Evolutionary conservation across 805 yeast genomes (phyloP), one percentile per base, ranked within the genome.

Genomic region (Middelhovenomyces tepae): DNA sequence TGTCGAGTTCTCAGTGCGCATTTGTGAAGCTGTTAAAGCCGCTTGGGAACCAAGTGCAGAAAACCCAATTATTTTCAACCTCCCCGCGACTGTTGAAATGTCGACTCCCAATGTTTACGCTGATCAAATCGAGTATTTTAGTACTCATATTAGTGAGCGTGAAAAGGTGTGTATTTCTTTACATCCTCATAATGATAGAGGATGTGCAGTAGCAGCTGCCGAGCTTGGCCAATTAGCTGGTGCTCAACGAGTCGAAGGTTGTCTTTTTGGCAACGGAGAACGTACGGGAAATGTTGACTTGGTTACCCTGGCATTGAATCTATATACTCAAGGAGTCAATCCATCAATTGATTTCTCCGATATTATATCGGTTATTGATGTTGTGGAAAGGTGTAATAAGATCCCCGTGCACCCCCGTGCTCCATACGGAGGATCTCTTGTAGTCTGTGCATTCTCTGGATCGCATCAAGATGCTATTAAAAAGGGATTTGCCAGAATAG

Each of bases 381-480:
- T 80, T 25, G 84, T 76, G 25, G 91, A 81, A 56, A 73, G 72
- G 47, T 78, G 87, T 63, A 81, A 82, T 58, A 81, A 81, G 60
- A 78, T 81, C 40, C 86, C 84, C 1, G 78, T 82, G 13, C 81
- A 73, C 36, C 73, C 78, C 38, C 72, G 91, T 51, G 79, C 87
- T 16, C 91, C 91, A 7, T 80, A 80, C 50, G 87, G 87, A 37
- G 91, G 91, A 22, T 77, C 80, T 35, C 67, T 80, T 32, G 91
- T 80, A 27, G 87, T 81, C 22, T 79, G 84, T 58, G 91, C 91
- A 2, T 81, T 81, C 59, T 69, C 79, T 32, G 91, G 91, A 3
- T 75, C 85, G n/a, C 91, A 81, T 56, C 91, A 81, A 60, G 91
- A 82, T 56, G 91, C 93, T 27, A 81, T 81, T 56, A 82, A 81